phyloP scores from a whole-genome alignment of 352 stramenopile species.

The Phytophthora cajani region DNA sequence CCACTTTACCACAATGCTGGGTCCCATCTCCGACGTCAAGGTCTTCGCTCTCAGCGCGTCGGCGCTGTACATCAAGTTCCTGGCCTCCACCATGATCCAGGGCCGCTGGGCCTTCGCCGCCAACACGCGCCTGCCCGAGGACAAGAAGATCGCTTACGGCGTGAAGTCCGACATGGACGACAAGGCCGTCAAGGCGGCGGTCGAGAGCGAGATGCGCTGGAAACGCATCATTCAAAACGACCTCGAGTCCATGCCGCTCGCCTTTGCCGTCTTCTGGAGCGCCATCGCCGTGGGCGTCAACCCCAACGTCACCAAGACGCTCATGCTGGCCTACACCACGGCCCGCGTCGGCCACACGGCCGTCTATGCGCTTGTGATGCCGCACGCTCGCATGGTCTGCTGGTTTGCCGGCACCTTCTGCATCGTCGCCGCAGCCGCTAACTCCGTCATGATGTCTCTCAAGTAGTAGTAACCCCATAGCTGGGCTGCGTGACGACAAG shows the following conservation, averaged over 20 bases:
- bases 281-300: conserved; percentile 48
- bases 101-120: conserved; percentile 50
- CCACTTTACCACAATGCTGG: conserved; percentile 13
- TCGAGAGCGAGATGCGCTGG: conserved; percentile 52
- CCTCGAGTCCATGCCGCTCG: conserved; percentile 63
- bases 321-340: conserved; percentile 51
- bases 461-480: conserved; percentile 3
- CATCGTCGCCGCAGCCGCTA: conserved; percentile 24
- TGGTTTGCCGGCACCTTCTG: conserved; percentile 40
- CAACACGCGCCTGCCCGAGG: conserved; percentile 52
- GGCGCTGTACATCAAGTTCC: conserved; percentile 71
- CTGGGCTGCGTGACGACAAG: too few species aligned
- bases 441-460: conserved; percentile 5
- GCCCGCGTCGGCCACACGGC: conserved; percentile 46
- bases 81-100: conserved; percentile 56
- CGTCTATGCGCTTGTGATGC: conserved; percentile 49
- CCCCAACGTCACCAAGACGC: conserved; percentile 33
- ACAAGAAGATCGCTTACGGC: conserved; percentile 26
- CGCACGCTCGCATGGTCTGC: conserved; percentile 30
- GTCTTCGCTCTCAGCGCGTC: conserved; percentile 48
- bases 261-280: conserved; percentile 51
- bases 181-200: conserved; percentile 33
- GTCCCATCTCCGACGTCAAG: conserved; percentile 33
- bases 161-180: conserved; percentile 19
- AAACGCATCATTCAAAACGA: conserved; percentile 67